Evolutionary conservation across 148 eudicot genomes (phyloP), one percentile per base, ranked within the genome.

Genomic region (Vaccinium corymbosum): DNA sequence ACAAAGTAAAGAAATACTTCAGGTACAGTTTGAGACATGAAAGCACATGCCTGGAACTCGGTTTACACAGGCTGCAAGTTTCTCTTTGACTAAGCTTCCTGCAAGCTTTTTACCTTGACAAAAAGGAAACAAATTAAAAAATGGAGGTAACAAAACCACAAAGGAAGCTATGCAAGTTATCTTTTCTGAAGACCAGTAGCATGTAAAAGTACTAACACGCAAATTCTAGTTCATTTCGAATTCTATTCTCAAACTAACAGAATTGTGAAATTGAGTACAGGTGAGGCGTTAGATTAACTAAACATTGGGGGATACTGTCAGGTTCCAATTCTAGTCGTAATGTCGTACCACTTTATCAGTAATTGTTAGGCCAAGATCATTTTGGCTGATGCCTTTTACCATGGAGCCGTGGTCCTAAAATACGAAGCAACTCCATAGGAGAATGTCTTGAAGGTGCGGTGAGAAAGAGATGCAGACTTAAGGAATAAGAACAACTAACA

Each of bases 41-140:
- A 79, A 68, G 76, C 81, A 88, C 90, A 48, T 84, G 86, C 98
- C 98, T 93, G 98, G 98, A n/a, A 95, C 98, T 83, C 94, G 87
- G 81, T 95, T 95, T 9, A 95, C 98, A 86, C 99, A 97, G 61
- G 99, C 99, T 80, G 99, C 98, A 84, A 97, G 99, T 83, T 92
- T 95, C 83, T 86, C 97, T 85, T 93, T 95, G 78, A 97, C 96
- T 56, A 97, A 89, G 93, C 99, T 95, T 77, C 88, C 95, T 29
- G 99, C 97, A 80, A 94, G 88, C 86, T 96, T 92, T 87, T 93
- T 91, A 76, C 98, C 98, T 95, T 89, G 70, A 83, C 0, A 22
- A 82, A 0, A 29, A 85, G 68, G 49, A 70, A 80, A 48, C 42
- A 84, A 14, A 74, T 14, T 8, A 19, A 35, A 46, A 35, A 42